Percentiles rank a stretch among this genome's conserved stretches.
phyloP scores from a whole-genome alignment of 177 flowering plant genomes.

The Vitis hybrid region DNA sequence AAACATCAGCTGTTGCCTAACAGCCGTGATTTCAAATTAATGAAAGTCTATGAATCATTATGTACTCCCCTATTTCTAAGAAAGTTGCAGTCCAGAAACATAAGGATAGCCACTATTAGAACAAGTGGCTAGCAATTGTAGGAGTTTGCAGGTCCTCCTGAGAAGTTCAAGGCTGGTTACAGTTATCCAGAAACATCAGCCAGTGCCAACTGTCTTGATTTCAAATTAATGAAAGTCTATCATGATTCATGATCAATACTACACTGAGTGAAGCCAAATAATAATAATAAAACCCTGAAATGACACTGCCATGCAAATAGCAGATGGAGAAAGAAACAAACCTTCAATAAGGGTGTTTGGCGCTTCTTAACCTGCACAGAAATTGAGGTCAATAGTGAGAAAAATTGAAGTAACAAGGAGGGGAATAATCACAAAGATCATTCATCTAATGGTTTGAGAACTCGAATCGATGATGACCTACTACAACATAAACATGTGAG shows the following conservation, averaged over 20 bases:
- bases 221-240: not conserved
- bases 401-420: not conserved
- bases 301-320: not conserved
- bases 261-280: not conserved
- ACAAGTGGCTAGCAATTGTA: too few relatives aligned
- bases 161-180: too few relatives aligned
- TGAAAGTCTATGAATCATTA: too few relatives aligned
- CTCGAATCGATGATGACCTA: not conserved
- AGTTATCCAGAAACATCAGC: too few relatives aligned
- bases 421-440: not conserved
- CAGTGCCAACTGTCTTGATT: not conserved
- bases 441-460: not conserved
- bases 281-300: not conserved
- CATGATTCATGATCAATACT: not conserved
- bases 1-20: too few relatives aligned
- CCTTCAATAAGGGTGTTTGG: slow-evolving; percentile 89
- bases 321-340: slow-evolving; percentile 24
- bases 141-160: too few relatives aligned
- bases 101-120: too few relatives aligned
- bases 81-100: too few relatives aligned
- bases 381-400: slow-evolving; percentile 10
- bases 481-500: not conserved
- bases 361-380: slow-evolving; percentile 81
- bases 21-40: too few relatives aligned
- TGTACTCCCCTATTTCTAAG: too few relatives aligned